Percentiles rank a stretch among this genome's conserved stretches.
phyloP scores from a whole-genome alignment of 192 early-diverging fungal genomes.

The Blastocladiella britannica region DNA sequence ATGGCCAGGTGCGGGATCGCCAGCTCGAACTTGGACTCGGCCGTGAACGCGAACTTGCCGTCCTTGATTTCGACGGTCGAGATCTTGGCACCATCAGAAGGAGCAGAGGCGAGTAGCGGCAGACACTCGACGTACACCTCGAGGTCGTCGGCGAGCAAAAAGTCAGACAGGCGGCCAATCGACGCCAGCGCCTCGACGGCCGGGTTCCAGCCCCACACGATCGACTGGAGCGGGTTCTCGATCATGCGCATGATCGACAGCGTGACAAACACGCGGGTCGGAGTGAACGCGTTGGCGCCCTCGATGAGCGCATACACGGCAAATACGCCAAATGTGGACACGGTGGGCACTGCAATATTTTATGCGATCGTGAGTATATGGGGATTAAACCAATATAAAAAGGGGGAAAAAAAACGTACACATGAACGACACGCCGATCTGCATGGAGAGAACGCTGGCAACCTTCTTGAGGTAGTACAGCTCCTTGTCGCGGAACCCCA shows the following conservation, averaged over 20 bases:
- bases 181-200: slow-evolving; percentile 18
- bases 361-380: too few species aligned
- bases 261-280: slow-evolving; percentile 21
- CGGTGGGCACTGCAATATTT: too few species aligned
- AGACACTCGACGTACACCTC: slow-evolving; percentile 12
- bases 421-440: neutral
- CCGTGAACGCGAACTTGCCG: too few species aligned
- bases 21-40: neutral
- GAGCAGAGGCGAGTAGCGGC: too few species aligned
- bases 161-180: slow-evolving; percentile 13
- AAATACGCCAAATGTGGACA: neutral
- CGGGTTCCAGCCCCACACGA: slow-evolving; percentile 11
- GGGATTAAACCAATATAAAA: too few species aligned
- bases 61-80: too few species aligned
- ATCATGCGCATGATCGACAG: slow-evolving; percentile 24
- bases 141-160: slow-evolving; percentile 16
- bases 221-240: slow-evolving; percentile 15
- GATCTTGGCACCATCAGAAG: too few species aligned
- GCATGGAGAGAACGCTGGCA: neutral
- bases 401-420: too few species aligned
- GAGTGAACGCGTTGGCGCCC: slow-evolving; percentile 10
- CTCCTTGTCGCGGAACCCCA: slow-evolving; percentile 31
- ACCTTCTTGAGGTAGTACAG: slow-evolving; percentile 5
- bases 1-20: neutral
- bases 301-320: neutral